phyloP scores from a whole-genome alignment of 768 basidiomycete genomes.

The Pleurotus salmoneostramineus region DNA sequence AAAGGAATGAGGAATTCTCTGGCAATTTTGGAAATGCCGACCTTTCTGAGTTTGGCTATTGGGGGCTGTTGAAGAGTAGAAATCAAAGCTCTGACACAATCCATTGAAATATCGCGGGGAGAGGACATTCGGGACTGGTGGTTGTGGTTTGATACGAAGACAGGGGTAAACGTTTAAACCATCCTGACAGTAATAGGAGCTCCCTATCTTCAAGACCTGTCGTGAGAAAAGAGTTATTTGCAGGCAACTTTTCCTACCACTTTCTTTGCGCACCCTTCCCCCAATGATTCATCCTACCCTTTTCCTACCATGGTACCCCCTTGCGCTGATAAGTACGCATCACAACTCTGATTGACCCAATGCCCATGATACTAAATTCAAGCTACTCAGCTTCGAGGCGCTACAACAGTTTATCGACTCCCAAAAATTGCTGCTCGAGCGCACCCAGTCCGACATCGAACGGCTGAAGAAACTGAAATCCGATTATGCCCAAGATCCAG shows the following conservation, averaged over 20 bases:
- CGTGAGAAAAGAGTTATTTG: constrained; percentile 5
- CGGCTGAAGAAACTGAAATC: constrained; percentile 43
- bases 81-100: too few relatives aligned
- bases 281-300: neutral
- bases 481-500: constrained; percentile 30
- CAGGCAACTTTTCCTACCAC: constrained; percentile 5
- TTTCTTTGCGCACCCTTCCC: neutral
- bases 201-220: neutral
- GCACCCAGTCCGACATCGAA: constrained; percentile 61
- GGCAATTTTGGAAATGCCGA: too few relatives aligned
- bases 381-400: constrained; percentile 48
- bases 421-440: constrained; percentile 55
- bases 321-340: constrained; percentile 35
- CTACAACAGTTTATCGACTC: constrained; percentile 62
- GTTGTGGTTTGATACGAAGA: too few relatives aligned
- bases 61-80: too few relatives aligned
- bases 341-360: neutral
- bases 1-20: too few relatives aligned
- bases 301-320: constrained; percentile 27
- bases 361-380: neutral
- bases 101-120: too few relatives aligned
- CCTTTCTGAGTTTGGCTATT: too few relatives aligned
- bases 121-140: too few relatives aligned
- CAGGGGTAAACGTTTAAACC: too few relatives aligned
- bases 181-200: too few relatives aligned